Conservation (phyloP, 768 basidiomycete species). For the Tephrocybe sp. region DNA sequence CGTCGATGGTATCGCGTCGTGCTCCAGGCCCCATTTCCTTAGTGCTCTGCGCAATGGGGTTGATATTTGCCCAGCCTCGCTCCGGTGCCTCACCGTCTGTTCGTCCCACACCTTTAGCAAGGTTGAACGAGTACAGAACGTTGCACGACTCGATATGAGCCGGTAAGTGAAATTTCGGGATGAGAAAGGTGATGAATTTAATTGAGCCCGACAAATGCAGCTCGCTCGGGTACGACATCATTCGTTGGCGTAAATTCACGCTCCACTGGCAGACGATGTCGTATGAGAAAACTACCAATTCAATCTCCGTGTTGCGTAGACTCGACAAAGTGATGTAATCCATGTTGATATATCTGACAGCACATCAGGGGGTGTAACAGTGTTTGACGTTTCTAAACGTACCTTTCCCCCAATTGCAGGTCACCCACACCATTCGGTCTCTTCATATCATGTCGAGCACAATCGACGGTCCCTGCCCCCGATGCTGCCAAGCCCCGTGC, state of each 20-base stretch:
- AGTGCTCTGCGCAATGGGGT: conserved; percentile 15
- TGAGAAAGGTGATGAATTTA: conserved; percentile 7
- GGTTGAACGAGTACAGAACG: conserved; percentile 21
- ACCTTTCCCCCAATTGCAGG: conserved; percentile 15
- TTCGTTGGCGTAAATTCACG: conserved; percentile 12
- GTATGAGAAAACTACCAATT: conserved; percentile 17
- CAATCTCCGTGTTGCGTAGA: conserved; percentile 8
- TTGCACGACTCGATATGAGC: conserved; percentile 22
- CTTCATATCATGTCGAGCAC: conserved; percentile 19
- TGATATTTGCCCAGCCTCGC: conserved; percentile 21
- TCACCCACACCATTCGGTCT: conserved; percentile 13
- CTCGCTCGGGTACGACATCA: background rate
- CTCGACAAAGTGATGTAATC: conserved; percentile 8
- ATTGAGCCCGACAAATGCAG: background rate
- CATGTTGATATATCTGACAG: conserved; percentile 4
- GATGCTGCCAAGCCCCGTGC: conserved; percentile 2
- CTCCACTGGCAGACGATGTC: conserved; percentile 29
- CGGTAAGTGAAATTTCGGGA: conserved; percentile 30
- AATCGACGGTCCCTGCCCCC: conserved; percentile 20
- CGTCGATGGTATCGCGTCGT: background rate
- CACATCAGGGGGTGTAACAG: background rate
- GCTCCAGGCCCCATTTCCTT: conserved; percentile 25
- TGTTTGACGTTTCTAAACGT: background rate
- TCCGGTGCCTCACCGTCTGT: conserved; percentile 17
- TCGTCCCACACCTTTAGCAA: conserved; percentile 14